Evolutionary conservation across 2,329 filamentous ascomycete species (phyloP).

Genomic region (Arthrinium puccinioides): DNA sequence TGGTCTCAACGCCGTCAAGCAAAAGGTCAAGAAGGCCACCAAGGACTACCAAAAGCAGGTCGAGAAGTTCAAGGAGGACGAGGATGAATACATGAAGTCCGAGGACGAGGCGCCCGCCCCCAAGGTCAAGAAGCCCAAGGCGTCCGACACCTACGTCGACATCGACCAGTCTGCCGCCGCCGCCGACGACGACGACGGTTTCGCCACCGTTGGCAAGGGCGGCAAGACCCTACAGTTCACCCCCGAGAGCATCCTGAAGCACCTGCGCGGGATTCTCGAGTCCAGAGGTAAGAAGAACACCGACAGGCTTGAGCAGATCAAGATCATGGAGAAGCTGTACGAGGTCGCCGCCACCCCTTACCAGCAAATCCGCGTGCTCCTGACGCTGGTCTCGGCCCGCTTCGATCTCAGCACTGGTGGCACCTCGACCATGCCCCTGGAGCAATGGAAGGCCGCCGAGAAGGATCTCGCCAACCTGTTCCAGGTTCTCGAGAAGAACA

Average conservation of each 20-base stretch:
- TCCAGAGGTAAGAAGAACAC: constrained; percentile 99
- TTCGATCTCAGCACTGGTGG: constrained; percentile 84
- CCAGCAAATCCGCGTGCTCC: constrained; percentile 85
- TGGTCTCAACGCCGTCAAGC: constrained; percentile 93
- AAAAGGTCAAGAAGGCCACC: constrained; percentile 98
- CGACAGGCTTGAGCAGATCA: constrained; percentile 88
- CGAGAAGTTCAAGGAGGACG: constrained; percentile 76
- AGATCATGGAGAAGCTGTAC: constrained; percentile 90
- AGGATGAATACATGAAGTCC: constrained; percentile 81
- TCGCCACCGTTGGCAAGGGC: constrained; percentile 80
- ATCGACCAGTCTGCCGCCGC: constrained; percentile 19
- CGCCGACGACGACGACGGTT: constrained; percentile 72
- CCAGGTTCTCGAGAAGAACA: constrained; percentile 69
- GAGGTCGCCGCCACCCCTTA: constrained; percentile 89
- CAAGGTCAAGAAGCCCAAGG: constrained; percentile 46
- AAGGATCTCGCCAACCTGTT: constrained; percentile 76
- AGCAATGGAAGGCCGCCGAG: constrained; percentile 95
- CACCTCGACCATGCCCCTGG: constrained; percentile 76
- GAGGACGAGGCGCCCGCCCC: constrained; percentile 61
- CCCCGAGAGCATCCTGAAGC: constrained; percentile 96
- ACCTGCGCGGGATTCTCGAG: constrained; percentile 87
- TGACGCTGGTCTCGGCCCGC: constrained; percentile 85
- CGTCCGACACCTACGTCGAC: constrained; percentile 42
- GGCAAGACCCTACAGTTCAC: constrained; percentile 89
- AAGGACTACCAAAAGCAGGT: constrained; percentile 88